Conservation (phyloP, 768 basidiomycete genomes). For the Termitomyces sp. region DNA sequence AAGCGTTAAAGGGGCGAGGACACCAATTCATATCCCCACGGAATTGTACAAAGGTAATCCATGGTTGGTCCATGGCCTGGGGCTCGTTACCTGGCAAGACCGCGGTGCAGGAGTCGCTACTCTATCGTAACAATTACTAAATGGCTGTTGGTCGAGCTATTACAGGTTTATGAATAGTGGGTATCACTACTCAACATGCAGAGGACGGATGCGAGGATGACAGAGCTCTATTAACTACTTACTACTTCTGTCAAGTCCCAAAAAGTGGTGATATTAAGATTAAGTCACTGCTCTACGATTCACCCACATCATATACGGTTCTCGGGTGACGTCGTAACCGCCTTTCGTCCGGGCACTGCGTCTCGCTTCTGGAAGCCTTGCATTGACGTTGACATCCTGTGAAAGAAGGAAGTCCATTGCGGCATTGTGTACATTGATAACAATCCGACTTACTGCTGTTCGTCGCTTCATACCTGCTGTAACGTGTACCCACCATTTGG, state of each 20-base stretch:
- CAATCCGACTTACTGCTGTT: constrained; percentile 47
- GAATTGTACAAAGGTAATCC: neutral
- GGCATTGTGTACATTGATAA: neutral
- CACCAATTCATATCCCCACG: neutral
- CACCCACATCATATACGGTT: constrained; percentile 86
- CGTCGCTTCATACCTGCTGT: constrained; percentile 75
- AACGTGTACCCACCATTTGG: constrained; percentile 83
- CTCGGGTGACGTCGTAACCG: constrained; percentile 61
- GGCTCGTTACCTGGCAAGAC: neutral
- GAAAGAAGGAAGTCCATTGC: constrained; percentile 7
- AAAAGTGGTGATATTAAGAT: constrained; percentile 19
- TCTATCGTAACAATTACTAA: neutral
- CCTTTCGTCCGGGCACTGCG: constrained; percentile 70
- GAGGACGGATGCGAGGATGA: neutral
- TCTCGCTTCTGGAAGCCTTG: constrained; percentile 73
- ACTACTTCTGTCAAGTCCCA: neutral
- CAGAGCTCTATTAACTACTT: neutral
- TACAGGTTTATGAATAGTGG: neutral
- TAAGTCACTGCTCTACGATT: constrained; percentile 65
- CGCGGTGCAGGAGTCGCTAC: neutral
- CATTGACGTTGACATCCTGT: constrained; percentile 65
- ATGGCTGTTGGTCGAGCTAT: neutral
- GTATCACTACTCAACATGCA: neutral
- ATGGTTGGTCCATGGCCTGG: neutral
- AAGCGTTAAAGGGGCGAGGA: neutral